phyloP scores from a whole-genome alignment of 202 grass and related monocot species.

The Cymbopogon flexuosus region DNA sequence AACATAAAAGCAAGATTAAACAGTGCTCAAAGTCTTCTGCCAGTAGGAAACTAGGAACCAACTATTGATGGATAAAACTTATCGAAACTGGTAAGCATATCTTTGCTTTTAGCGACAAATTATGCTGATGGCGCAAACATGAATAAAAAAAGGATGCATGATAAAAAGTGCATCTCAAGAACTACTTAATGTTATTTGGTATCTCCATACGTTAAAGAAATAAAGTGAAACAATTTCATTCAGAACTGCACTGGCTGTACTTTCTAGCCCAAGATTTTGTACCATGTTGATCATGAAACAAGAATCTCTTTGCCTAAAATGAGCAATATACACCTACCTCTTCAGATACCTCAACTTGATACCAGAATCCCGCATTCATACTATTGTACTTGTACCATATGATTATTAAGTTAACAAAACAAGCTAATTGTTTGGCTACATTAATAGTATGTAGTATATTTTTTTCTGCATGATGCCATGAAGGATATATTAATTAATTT shows the following conservation, averaged over 20 bases:
- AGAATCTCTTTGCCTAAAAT: background rate
- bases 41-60: background rate
- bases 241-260: background rate
- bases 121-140: background rate
- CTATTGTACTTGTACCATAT: background rate
- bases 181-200: too few relatives aligned
- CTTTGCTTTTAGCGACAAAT: background rate
- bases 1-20: background rate
- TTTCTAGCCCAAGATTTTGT: background rate
- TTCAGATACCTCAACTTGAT: background rate
- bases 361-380: background rate
- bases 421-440: background rate
- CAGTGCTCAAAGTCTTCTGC: background rate
- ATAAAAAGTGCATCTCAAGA: too few relatives aligned
- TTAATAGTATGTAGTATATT: background rate
- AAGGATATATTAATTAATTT: background rate
- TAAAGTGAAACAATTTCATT: background rate
- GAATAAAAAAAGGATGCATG: too few relatives aligned
- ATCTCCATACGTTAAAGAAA: too few relatives aligned
- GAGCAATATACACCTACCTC: background rate
- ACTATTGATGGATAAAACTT: background rate
- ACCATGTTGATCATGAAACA: slow-evolving; percentile 11
- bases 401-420: background rate
- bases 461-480: background rate
- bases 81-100: background rate